A percentile compares a stretch with the other conserved stretches of the same genome.
These are phyloP conservation scores for Rhododendron henanense DNA, from an alignment of 148 eudicot species.

Conservation along the genomic window DNA sequence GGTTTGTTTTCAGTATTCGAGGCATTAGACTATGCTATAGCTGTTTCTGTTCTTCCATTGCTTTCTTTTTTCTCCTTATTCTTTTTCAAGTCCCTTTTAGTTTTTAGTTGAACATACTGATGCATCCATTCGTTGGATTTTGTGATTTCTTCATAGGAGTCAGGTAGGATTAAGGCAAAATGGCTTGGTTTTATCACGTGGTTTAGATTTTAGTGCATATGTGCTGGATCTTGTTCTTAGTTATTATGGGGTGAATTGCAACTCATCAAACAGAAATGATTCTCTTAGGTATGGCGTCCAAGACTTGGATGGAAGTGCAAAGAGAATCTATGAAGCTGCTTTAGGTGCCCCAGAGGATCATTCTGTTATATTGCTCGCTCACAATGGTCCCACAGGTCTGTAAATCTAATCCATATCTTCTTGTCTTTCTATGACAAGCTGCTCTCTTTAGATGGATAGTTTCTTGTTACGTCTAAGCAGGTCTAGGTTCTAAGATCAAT, in stretches of 20 bases:
- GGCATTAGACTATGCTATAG: background rate
- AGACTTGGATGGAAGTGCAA: conserved; percentile 74
- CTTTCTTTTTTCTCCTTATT: background rate
- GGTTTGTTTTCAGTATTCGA: background rate
- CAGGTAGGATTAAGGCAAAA: background rate
- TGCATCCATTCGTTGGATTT: background rate
- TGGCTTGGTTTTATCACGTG: background rate
- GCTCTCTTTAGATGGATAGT: background rate
- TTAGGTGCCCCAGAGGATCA: conserved; percentile 53
- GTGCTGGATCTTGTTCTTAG: background rate
- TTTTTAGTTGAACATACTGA: background rate
- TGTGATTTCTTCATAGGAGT: background rate
- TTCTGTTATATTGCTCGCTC: conserved; percentile 69
- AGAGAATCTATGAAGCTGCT: conserved; percentile 58
- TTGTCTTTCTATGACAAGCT: background rate
- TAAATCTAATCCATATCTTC: conserved; percentile 3
- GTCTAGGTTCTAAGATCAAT: conserved; percentile 71
- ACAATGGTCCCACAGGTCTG: conserved; percentile 91
- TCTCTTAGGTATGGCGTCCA: conserved; percentile 60
- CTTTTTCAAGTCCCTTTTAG: background rate
- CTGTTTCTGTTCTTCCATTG: background rate
- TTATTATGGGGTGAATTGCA: background rate
- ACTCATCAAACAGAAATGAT: conserved; percentile 6
- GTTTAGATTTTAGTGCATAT: background rate
- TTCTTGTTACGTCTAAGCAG: conserved; percentile 27